Evolutionary conservation across 2,329 filamentous ascomycete species (phyloP), one percentile per base, ranked within the genome.

Genomic region (Fusarium torulosum): DNA sequence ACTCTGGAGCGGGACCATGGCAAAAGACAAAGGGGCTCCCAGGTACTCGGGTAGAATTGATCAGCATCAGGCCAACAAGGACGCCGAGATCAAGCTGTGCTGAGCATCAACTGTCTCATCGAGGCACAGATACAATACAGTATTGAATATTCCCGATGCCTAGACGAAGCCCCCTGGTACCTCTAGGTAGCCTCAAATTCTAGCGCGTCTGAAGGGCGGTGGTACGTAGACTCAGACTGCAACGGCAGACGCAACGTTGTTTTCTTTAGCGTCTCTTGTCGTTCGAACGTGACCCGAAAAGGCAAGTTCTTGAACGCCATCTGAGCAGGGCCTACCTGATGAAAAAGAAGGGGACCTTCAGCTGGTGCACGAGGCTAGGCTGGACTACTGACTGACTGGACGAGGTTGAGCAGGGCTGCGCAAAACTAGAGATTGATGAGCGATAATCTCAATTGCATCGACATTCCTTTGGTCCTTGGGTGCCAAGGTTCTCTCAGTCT

Each of bases 181-280:
- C n/a, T n/a, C n/a, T n/a, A n/a, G 47, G 59, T 38, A 35, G 44
- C 47, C 38, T 56, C 23, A 21, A 35, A 31, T 45, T 59, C 51
- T 68, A 66, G 64, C 64, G 42, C 49, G n/a, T n/a, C 51, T 60
- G 47, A n/a, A 29, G 44, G 25, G 49, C 38, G 35, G 40, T 33
- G 38, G 42, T 31, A 33, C 42, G 31, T 35, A 31, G 29, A 33
- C 41, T 46, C 40, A 59, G 37, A 64, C 45, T 64, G 52, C 25
- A 68, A 56, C 54, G 54, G 64, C 49, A 61, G 65, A 60, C 53
- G 65, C 56, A 66, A 68, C 60, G 60, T 66, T 66, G 60, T 65
- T 53, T 60, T 53, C 46, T 60, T 60, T 69, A 62, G 65, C 66
- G 65, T 60, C 65, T 59, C 45, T 66, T n/a, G 23, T 20, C 40